A percentile compares a stretch with the other conserved stretches of the same genome.
Evolutionary conservation across 1,284 basidiomycete species (phyloP).

Genomic region (Cryptococcus wingfieldii): DNA sequence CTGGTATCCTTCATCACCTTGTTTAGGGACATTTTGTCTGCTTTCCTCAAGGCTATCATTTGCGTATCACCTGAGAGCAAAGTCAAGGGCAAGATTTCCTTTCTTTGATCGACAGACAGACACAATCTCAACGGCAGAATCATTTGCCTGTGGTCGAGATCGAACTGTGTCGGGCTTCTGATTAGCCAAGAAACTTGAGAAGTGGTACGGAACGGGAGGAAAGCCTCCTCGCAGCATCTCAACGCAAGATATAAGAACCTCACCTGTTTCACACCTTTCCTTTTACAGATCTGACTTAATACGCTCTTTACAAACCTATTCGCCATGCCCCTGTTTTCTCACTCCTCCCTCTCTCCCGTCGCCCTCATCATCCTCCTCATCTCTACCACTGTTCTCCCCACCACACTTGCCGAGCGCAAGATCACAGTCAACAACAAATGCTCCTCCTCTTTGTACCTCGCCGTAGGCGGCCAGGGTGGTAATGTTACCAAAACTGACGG

Average conservation of each 20-base stretch:
- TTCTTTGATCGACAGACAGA: no score
- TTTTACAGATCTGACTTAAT: neutral
- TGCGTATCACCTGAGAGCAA: no score
- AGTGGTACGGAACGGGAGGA: no score
- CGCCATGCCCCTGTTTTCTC: neutral
- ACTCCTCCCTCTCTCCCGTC: neutral
- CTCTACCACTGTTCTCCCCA: neutral
- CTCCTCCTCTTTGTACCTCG: constrained; percentile 16
- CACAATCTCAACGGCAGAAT: no score
- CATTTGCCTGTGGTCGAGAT: no score
- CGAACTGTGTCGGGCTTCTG: no score
- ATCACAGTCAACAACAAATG: constrained; percentile 22
- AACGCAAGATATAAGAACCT: neutral
- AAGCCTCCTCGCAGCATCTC: no score
- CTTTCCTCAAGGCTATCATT: no score
- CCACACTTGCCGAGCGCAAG: neutral
- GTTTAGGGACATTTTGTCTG: no score
- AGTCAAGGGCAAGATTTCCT: no score
- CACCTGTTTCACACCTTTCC: neutral
- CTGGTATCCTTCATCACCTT: no score
- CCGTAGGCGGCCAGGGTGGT: constrained; percentile 6
- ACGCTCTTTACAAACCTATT: neutral
- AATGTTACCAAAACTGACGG: constrained; percentile 2
- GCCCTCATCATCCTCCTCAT: neutral
- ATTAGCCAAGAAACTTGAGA: no score